Evolutionary conservation across 306 rosid species (phyloP), one percentile per base, ranked within the genome.

Genomic region (Sicyos edulis): DNA sequence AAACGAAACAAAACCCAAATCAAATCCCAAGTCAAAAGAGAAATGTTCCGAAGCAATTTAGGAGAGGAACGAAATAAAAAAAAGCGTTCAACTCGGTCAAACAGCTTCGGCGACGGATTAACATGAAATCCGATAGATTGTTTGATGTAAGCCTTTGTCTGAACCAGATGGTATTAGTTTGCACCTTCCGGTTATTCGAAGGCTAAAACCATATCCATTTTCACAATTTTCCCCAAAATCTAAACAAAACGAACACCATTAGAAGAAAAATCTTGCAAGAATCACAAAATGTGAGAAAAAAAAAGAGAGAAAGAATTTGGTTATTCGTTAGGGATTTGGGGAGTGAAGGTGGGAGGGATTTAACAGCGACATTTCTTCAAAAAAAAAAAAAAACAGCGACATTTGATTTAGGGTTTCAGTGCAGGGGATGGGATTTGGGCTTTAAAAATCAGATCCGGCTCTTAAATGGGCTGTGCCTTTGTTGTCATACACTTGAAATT

Each of bases 61-160:
- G 71, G 72, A 56, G 79, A 61, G 77, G 71, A 81, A 64, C 72
- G 15, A 62, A 7, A 9, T 14, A 54, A 6, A 19, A 45, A 12
- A n/a, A n/a, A n/a, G n/a, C 21, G 70, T 12, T 75, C 81, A 17
- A 17, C 44, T 44, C 78, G 74, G 66, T 74, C 74, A 50, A 65
- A 66, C 53, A 5, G 65, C 63, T 71, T 80, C 80, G 22, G 40
- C 12, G 20, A 47, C 4, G 56, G 72, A 67, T 45, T 45, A 29
- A 29, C 4, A 29, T 11, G 0, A 57, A 42, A 44, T 45, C 72
- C 72, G 20, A 47, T 67, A 12, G 11, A 58, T 40, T 22, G 52
- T n/a, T n/a, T n/a, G n/a, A 29, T 82, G 29, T 82, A 8, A 20
- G 85, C 82, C 82, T 59, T 79, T 60, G 82, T 78, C 85, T 82